Percentiles rank a stretch among this genome's conserved stretches.
Conservation (phyloP, 208 protist genomes). For the Trichomonas tenax region DNA sequence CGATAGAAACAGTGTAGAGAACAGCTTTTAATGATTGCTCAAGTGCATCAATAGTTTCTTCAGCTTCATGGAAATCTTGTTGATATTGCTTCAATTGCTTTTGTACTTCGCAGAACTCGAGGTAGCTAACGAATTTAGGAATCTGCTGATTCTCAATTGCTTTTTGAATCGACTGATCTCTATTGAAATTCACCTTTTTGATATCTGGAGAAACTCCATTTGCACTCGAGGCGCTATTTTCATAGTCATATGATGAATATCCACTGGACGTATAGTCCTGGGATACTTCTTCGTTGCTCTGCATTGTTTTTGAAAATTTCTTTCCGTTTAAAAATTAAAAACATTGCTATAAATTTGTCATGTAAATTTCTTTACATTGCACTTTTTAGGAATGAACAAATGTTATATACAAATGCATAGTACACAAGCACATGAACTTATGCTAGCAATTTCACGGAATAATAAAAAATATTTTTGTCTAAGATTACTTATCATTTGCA, state of each 20-base stretch:
- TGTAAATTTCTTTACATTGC: too few relatives aligned
- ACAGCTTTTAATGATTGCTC: not conserved
- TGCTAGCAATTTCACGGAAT: too few relatives aligned
- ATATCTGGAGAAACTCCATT: not conserved
- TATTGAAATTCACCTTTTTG: not conserved
- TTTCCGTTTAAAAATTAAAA: not conserved
- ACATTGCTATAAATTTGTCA: too few relatives aligned
- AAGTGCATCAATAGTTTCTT: not conserved
- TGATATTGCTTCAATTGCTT: not conserved
- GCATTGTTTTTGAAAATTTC: not conserved
- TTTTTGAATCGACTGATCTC: not conserved
- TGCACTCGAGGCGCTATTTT: not conserved
- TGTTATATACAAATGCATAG: too few relatives aligned
- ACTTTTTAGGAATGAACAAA: too few relatives aligned
- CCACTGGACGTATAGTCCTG: not conserved
- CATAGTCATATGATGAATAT: not conserved
- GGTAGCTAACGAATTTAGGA: not conserved
- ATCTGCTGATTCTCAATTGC: not conserved
- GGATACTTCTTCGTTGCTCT: not conserved
- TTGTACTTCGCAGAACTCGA: not conserved
- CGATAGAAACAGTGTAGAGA: not conserved
- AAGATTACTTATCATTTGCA: too few relatives aligned
- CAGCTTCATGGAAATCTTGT: not conserved
- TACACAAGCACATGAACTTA: too few relatives aligned
- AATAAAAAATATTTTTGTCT: too few relatives aligned